Base-by-base conservation (phyloP, 257 asterid species). In the Thymus mandschuricus region DNA sequence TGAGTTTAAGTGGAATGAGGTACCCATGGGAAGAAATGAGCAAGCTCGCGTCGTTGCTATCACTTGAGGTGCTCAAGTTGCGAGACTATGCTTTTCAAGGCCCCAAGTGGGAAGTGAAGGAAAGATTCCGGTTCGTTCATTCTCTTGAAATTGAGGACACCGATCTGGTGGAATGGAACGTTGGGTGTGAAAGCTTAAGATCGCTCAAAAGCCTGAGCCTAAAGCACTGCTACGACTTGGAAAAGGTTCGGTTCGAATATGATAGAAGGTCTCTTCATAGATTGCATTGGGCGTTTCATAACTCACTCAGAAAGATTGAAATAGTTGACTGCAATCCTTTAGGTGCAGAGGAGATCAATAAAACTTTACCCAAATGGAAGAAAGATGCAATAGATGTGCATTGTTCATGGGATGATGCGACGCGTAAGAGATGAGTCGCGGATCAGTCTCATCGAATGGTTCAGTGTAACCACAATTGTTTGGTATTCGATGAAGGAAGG, bases 1-100 rank as follows among this genome's bases (percentile, higher is more conserved):
- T 73, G 50, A 65, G 52, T 56, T 44, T 73, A 60, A 55, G n/a
- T 1, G 67, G 78, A 35, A 64, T 44, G 9, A 60, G 78, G 5
- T 56, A 13, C 44, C 60, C 67, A 0, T 73, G 78, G 78, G 66
- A 55, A 2, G 43, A 65, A 5, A 54, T 56, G 66, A 64, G 63
- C 9, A 46, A 1, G 52, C 51, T 62, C 41, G 48, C 49, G 4
- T 38, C 30, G 41, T 9, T 70, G 67, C 59, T 58, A 15, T 35
- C 63, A 60, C 76, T 71, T 48, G 27, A 48, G 8, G 60, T 44
- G 45, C 66, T 73, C 4, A 66, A 74, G 40, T 13, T 74, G 59
- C 60, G 30, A 10, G 2, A 59, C 61, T 74, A 55, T 48, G 73
- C 78, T 29, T 74, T 74, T 46, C 61, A 10, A 45, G 78, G 78